phyloP scores from a whole-genome alignment of 169 alveolate genomes.

The Plasmodium adleri region DNA sequence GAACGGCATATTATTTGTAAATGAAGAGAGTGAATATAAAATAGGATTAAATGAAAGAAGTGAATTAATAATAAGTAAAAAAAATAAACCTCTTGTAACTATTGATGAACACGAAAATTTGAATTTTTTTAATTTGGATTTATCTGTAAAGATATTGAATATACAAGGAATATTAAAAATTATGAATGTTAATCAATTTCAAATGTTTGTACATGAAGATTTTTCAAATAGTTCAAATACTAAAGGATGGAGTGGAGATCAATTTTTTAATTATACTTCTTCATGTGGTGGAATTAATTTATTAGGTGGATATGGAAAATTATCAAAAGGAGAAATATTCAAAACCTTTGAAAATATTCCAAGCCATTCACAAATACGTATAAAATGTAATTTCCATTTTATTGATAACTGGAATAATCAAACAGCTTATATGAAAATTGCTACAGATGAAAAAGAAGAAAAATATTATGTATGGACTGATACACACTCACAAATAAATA shows the following conservation, averaged over 20 bases:
- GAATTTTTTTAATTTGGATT: slow-evolving; percentile 41
- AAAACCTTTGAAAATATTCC: slow-evolving; percentile 85
- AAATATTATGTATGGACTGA: slow-evolving; percentile 87
- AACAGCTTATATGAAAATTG: slow-evolving; percentile 83
- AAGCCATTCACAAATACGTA: slow-evolving; percentile 82
- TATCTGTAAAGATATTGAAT: slow-evolving; percentile 51
- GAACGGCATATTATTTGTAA: slow-evolving; percentile 40
- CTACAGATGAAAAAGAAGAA: slow-evolving; percentile 74
- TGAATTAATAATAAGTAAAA: slow-evolving; percentile 58
- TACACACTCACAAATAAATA: slow-evolving; percentile 62
- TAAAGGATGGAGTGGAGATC: slow-evolving; percentile 85
- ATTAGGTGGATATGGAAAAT: slow-evolving; percentile 84
- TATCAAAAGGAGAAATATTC: slow-evolving; percentile 78
- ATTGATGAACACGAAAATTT: slow-evolving; percentile 64
- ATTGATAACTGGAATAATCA: slow-evolving; percentile 85
- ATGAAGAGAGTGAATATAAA: slow-evolving; percentile 41
- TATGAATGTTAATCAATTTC: slow-evolving; percentile 81
- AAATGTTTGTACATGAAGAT: slow-evolving; percentile 83
- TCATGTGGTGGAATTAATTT: slow-evolving; percentile 83
- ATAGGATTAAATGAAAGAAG: slow-evolving; percentile 33
- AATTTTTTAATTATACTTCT: slow-evolving; percentile 75
- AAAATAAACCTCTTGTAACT: slow-evolving; percentile 66
- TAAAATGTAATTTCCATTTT: slow-evolving; percentile 82
- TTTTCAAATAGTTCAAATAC: slow-evolving; percentile 74
- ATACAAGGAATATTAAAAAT: slow-evolving; percentile 81